Evolutionary conservation across 768 basidiomycete genomes (phyloP), one percentile per base, ranked within the genome.

Genomic region (Sarcomyxa edulis): DNA sequence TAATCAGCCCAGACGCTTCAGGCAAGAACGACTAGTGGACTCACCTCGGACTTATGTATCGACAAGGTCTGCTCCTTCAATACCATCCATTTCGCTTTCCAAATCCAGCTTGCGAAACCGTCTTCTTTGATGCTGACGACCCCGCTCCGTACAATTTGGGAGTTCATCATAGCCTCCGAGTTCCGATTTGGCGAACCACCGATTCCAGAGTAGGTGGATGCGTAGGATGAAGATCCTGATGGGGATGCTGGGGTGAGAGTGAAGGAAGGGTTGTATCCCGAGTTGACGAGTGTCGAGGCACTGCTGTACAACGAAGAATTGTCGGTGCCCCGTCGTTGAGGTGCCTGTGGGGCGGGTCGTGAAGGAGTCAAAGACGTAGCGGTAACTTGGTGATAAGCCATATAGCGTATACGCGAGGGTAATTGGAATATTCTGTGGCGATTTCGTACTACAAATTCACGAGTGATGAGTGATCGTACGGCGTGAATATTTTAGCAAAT

Each of bases 21-120:
- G 7, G n/a, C n/a, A n/a, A n/a, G n/a, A n/a, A n/a, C n/a, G n/a
- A n/a, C n/a, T n/a, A n/a, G n/a, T n/a, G n/a, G n/a, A 55, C 87
- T 50, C 53, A 93, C 94, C 76, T 97, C 95, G 50, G 77, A 88
- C 70, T 93, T 97, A 56, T 92, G 89, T 41, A 98, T 77, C 14
- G 76, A 71, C 32, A 99, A 60, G 7, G 80, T 69, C 49, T 80
- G 73, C 34, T 92, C 90, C 52, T 78, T 85, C 45, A 99, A 69
- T 4, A 95, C 72, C 40, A 97, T 64, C 84, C 86, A 97, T 58
- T 90, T 87, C 53, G 85, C 77, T 58, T 84, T 78, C 81, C 94
- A 97, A 35, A 96, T 72, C 74, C 89, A 93, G 46, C 85, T 87
- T 2, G 86, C 81, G 46, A 97, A 81, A 1, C 91, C 88, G 35